Base-by-base conservation (phyloP, 2,329 filamentous ascomycete species). In the Epichloe baconii region DNA sequence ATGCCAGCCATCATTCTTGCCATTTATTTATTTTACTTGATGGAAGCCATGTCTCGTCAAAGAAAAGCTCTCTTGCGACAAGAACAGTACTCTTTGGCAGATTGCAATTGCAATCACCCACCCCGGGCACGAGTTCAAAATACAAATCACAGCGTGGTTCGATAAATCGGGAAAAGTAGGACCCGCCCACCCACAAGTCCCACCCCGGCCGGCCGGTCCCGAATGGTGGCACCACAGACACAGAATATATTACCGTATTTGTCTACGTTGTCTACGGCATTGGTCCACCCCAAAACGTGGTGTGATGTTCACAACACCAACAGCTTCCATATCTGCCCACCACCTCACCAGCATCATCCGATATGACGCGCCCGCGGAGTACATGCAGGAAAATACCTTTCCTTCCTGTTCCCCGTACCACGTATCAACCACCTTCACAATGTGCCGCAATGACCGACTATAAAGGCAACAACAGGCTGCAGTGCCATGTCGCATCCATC, bases 261-360 rank as follows among this genome's bases (percentile, higher is more conserved):
- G 19, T 19, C 2, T 10, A n/a, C n/a, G n/a, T 31, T 31, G 31
- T 31, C 7, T 10, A 11, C 36, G 19, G 10, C 36, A 47, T 47
- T 50, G 49, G 43, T 31, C 35, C 19, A 8, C 41, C 11, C 15
- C 19, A 23, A 34, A 23, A 23, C 44, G 47, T 53, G 51, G 51
- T 50, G 38, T 53, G 47, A 53, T 47, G 38, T 31, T 47, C 41
- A 23, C 41, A 23, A 5, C 45, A 44, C 38, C 43, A 37, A 15
- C 12, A 31, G 14, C 17, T 19, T 21, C 31, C 19, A 26, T 46
- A 50, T 53, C 51, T 53, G 47, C 47, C 51, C 51, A 50, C 51
- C 47, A 44, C 49, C 6, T 12, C 38, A 26, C 17, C n/a, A 37
- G 21, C 42, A 44, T 17, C 21, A 44, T 23, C 34, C 26, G 7